These are phyloP conservation scores for Pascua sp. DNA, from an alignment of 1,284 basidiomycete genomes.

Conservation along the genomic window DNA sequence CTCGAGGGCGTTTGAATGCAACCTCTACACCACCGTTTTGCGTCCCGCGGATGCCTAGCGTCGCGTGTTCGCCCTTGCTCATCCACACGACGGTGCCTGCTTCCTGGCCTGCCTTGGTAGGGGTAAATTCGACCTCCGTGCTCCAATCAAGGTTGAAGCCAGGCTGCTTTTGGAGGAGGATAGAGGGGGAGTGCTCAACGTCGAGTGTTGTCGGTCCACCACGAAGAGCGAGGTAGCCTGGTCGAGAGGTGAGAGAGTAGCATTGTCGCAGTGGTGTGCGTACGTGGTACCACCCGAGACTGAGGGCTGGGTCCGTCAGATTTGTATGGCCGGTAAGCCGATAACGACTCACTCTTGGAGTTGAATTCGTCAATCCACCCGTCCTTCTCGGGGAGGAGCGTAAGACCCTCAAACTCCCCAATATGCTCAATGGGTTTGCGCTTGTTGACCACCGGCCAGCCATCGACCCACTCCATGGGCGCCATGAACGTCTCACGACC, in stretches of 20 bases:
- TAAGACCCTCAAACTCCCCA: neutral
- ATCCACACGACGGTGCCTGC: constrained; percentile 21
- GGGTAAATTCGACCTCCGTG: constrained; percentile 11
- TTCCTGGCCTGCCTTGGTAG: constrained; percentile 13
- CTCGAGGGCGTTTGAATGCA: too few relatives aligned
- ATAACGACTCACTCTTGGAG: too few relatives aligned
- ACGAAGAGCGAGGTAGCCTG: neutral
- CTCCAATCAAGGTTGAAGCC: constrained; percentile 14
- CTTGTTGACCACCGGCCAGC: constrained; percentile 25
- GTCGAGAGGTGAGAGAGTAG: constrained; percentile 3
- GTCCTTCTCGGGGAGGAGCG: too few relatives aligned
- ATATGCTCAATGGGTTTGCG: constrained; percentile 3
- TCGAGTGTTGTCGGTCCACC: constrained; percentile 13
- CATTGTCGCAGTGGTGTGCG: too few relatives aligned
- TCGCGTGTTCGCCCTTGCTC: neutral
- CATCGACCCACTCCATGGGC: constrained; percentile 24
- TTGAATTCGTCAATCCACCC: too few relatives aligned
- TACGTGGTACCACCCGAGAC: too few relatives aligned
- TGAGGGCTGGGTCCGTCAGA: too few relatives aligned
- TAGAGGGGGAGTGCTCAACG: constrained; percentile 14
- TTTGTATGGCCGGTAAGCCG: too few relatives aligned
- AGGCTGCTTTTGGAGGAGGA: constrained; percentile 21
- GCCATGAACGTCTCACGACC: constrained; percentile 27
- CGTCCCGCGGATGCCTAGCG: neutral
- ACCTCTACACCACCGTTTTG: neutral